These are phyloP conservation scores for Ceratobasidium sp. DNA, from an alignment of 1,284 basidiomycete genomes.

Conservation along the genomic window DNA sequence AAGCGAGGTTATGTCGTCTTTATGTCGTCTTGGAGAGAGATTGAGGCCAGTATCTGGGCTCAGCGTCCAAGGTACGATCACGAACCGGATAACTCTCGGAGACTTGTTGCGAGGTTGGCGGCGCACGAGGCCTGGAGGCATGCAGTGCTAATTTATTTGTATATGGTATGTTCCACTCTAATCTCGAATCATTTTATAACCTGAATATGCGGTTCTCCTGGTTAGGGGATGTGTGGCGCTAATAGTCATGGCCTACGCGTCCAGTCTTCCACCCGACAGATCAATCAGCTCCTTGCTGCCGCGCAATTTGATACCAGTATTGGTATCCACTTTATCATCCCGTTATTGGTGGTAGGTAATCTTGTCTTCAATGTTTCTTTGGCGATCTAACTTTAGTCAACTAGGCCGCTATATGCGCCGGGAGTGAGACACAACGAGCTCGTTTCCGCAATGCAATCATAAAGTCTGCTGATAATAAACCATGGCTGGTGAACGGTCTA, in stretches of 20 bases:
- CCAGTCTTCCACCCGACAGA: constrained; percentile 15
- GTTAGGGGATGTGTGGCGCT: constrained; percentile 15
- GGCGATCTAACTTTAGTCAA: neutral
- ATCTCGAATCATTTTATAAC: neutral
- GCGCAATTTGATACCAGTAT: too few relatives aligned
- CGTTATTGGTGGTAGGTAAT: neutral
- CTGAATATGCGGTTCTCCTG: neutral
- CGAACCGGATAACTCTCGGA: neutral
- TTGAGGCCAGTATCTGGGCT: neutral
- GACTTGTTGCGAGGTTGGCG: constrained; percentile 16
- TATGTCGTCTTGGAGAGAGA: neutral
- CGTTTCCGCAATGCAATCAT: neutral
- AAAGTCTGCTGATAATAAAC: neutral
- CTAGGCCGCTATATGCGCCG: neutral
- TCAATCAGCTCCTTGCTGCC: neutral
- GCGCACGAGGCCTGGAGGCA: constrained; percentile 35
- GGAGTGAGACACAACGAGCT: neutral
- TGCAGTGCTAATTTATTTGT: constrained; percentile 28
- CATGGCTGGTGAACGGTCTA: constrained; percentile 8
- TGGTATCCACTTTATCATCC: neutral
- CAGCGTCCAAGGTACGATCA: neutral
- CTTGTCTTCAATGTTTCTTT: neutral
- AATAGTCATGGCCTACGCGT: constrained; percentile 14
- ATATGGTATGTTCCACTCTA: constrained; percentile 20
- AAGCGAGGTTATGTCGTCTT: neutral